Percentiles rank a stretch among this genome's conserved stretches.
These are phyloP conservation scores for Coelastrella sp. DNA, from an alignment of 139 green algal species.

Conservation along the genomic window DNA sequence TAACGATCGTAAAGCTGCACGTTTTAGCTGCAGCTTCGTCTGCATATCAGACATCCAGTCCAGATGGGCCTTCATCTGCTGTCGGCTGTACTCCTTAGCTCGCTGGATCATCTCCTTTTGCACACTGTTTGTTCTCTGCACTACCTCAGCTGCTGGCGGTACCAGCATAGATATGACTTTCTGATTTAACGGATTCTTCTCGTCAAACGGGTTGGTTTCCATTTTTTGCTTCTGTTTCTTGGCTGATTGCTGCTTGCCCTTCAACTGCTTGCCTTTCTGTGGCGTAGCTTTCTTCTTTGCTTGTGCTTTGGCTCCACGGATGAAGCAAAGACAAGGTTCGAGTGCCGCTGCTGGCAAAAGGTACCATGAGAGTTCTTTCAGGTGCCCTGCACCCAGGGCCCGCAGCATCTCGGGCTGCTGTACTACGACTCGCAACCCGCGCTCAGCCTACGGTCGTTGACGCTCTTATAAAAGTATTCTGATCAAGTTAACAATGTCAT, in stretches of 20 bases:
- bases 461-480: too few relatives aligned
- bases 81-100: conserved; percentile 7
- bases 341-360: too few relatives aligned
- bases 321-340: too few relatives aligned
- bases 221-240: conserved; percentile 42
- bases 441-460: too few relatives aligned
- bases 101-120: background rate
- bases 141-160: conserved; percentile 5
- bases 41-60: conserved; percentile 16
- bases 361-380: too few relatives aligned
- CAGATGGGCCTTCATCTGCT: conserved; percentile 13
- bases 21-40: conserved; percentile 40
- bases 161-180: conserved; percentile 41
- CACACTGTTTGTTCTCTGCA: background rate
- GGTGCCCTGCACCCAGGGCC: too few relatives aligned
- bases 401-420: too few relatives aligned
- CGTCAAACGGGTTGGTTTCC: conserved; percentile 42
- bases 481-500: too few relatives aligned
- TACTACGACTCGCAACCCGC: too few relatives aligned
- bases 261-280: conserved; percentile 1
- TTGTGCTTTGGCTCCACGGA: conserved; percentile 24
- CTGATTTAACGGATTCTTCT: conserved; percentile 46
- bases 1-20: conserved; percentile 28
- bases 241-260: background rate
- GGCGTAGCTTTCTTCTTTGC: conserved; percentile 5